phyloP scores from a whole-genome alignment of 805 yeast genomes.

The Candida adriatica region DNA sequence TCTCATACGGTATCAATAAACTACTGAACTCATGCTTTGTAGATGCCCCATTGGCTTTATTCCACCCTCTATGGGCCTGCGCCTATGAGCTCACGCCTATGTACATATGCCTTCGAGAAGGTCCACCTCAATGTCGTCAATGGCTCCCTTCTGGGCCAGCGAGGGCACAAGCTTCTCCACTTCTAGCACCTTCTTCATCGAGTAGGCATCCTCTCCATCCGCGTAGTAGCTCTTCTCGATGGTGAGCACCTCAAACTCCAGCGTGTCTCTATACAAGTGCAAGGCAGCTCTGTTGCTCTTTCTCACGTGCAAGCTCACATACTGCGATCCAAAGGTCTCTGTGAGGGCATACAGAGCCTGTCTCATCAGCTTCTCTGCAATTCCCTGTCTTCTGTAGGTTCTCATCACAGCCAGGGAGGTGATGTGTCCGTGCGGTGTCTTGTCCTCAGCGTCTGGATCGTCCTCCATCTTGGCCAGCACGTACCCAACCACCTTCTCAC shows the following conservation, averaged over 20 bases:
- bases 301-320: conserved; percentile 89
- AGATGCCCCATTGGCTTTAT: not conserved
- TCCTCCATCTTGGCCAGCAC: conserved; percentile 96
- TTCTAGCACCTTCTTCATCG: conserved; percentile 71
- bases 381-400: conserved; percentile 89
- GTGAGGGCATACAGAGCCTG: conserved; percentile 73
- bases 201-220: conserved; percentile 96
- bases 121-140: conserved; percentile 51
- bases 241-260: conserved; percentile 72
- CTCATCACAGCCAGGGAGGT: conserved; percentile 94
- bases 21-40: too few species aligned
- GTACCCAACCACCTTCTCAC: conserved; percentile 90
- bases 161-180: conserved; percentile 58
- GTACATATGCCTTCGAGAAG: conserved; percentile 33
- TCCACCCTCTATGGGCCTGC: not conserved
- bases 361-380: conserved; percentile 87
- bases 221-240: conserved; percentile 89
- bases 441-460: conserved; percentile 70
- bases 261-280: conserved; percentile 81
- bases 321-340: conserved; percentile 74
- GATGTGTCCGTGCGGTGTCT: conserved; percentile 81
- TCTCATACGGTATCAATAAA: not conserved
- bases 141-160: conserved; percentile 40
- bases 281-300: conserved; percentile 91
- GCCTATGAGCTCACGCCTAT: too few species aligned